These are phyloP conservation scores for Volvariella surrecta DNA, from an alignment of 1,284 basidiomycete species.

Conservation along the genomic window DNA sequence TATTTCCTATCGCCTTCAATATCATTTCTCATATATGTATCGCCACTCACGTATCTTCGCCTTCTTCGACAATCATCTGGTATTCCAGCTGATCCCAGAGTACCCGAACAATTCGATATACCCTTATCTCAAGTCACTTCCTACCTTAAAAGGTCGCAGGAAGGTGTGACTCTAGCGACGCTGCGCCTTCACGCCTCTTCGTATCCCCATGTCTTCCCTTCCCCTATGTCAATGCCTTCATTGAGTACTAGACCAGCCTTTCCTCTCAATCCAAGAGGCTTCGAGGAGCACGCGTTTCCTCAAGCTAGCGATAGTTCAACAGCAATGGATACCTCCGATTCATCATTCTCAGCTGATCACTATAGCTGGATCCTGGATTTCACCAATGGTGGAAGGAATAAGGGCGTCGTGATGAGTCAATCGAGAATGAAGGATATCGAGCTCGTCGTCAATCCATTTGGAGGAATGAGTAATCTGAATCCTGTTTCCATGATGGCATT, in stretches of 20 bases:
- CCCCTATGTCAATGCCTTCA: slow-evolving; percentile 33
- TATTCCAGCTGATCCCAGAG: slow-evolving; percentile 4
- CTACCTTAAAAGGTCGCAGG: slow-evolving; percentile 28
- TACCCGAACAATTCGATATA: slow-evolving; percentile 37
- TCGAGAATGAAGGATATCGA: slow-evolving; percentile 62
- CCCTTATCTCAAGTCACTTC: slow-evolving; percentile 38
- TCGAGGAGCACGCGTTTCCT: slow-evolving; percentile 43
- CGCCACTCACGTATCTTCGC: slow-evolving; percentile 58
- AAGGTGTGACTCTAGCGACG: slow-evolving; percentile 49
- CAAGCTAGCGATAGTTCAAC: slow-evolving; percentile 24
- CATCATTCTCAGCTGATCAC: slow-evolving; percentile 15
- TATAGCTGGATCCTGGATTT: slow-evolving; percentile 67
- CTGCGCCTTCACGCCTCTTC: slow-evolving; percentile 39
- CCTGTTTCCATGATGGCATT: slow-evolving; percentile 42
- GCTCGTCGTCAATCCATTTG: slow-evolving; percentile 46
- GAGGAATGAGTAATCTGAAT: slow-evolving; percentile 33
- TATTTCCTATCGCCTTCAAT: slow-evolving; percentile 59
- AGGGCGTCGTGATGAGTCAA: slow-evolving; percentile 63
- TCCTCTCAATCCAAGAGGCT: slow-evolving; percentile 29
- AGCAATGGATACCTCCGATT: slow-evolving; percentile 14
- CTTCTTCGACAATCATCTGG: slow-evolving; percentile 32
- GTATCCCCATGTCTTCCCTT: slow-evolving; percentile 27
- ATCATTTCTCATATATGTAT: slow-evolving; percentile 62
- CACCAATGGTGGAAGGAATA: slow-evolving; percentile 40
- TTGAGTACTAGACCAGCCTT: slow-evolving; percentile 38